Base-by-base conservation (phyloP, 179 eudicot genomes). In the Actinidia polygama region DNA sequence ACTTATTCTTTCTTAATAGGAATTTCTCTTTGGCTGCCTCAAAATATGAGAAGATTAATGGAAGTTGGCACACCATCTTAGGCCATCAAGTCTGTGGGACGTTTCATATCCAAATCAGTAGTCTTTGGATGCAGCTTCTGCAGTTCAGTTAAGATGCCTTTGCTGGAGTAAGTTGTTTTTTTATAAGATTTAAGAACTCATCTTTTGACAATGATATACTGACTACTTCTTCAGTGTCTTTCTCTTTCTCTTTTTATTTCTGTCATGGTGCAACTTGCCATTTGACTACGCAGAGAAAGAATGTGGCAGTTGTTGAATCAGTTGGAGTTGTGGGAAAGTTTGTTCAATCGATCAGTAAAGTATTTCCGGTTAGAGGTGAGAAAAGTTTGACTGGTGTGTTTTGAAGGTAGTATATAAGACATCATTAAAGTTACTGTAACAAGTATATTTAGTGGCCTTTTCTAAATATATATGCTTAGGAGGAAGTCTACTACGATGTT, bases 61-160 rank as follows among this genome's bases (percentile, higher is more conserved):
- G 88, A 47, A 87, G 85, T 63, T 96, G 99, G 99, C 92, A 87
- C 83, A 96, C 98, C 51, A 84, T 95, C 75, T 93, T 98, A 85
- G n/a, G 86, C 94, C 53, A 91, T 88, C 89, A 93, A 90, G 84
- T 80, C 97, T 51, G 91, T 97, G 74, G 90, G 90, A 79, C 91
- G 93, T 66, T 90, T 92, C 84, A 86, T 91, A 91, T 90, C 93
- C 80, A n/a, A 91, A 83, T 82, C 99, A 95, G 84, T 98, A 91
- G 92, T 87, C 88, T 94, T 80, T 98, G 98, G 53, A 80, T 96
- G 87, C 97, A 94, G 86, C 95, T 96, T 82, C 98, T 98, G 24
- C 99, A 92, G 86, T 92, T 96, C 59, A 86, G 98, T 72, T 93
- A 97, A 89, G 99, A 96, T 84, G 99, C 99, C 70, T 96, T 98